Base-by-base conservation (phyloP, 805 yeast genomes). In the Sporopachydermia lactativora region DNA sequence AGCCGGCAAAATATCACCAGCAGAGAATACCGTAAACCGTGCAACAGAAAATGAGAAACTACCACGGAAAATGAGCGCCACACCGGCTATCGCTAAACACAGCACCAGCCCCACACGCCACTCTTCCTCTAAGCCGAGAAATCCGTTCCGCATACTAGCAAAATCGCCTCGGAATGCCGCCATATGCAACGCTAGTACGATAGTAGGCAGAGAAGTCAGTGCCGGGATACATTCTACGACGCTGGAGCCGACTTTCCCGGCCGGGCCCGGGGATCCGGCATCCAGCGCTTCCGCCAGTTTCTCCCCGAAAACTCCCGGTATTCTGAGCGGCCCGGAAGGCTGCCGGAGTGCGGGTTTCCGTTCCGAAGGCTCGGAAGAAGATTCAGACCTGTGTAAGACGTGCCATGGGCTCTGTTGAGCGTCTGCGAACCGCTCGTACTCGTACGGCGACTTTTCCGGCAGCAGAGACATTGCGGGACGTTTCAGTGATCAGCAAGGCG, bases 231-330 rank as follows among this genome's bases (percentile, higher is more conserved):
- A 24, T 24, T 24, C 31, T 24, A 24, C 31, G 13, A 24, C 31
- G n/a, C 31, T 24, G 8, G n/a, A 24, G 31, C n/a, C n/a, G n/a
- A n/a, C n/a, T n/a, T n/a, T n/a, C n/a, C n/a, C n/a, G n/a, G n/a
- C n/a, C n/a, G n/a, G 28, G 39, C 5, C 41, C 48, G 18, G 14
- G 15, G 4, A 41, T 36, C 13, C 35, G 41, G 19, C 39, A 39
- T 36, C 43, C 39, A 14, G 15, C 36, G 19, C 38, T 16, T 17
- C 6, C 13, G n/a, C 14, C n/a, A 17, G 15, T 18, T 6, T 5
- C 16, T 13, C 18, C 18, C 16, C 40, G 35, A 28, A 19, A 18
- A 38, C 15, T 17, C 19, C 17, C 31, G 40, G 5, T 15, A 36
- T 11, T 13, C 4, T 11, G n/a, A 15, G 39, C n/a, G 14, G n/a